Evolutionary conservation across 345 rosid species (phyloP).

Genomic region (Psidium friedrichsthalianum): DNA sequence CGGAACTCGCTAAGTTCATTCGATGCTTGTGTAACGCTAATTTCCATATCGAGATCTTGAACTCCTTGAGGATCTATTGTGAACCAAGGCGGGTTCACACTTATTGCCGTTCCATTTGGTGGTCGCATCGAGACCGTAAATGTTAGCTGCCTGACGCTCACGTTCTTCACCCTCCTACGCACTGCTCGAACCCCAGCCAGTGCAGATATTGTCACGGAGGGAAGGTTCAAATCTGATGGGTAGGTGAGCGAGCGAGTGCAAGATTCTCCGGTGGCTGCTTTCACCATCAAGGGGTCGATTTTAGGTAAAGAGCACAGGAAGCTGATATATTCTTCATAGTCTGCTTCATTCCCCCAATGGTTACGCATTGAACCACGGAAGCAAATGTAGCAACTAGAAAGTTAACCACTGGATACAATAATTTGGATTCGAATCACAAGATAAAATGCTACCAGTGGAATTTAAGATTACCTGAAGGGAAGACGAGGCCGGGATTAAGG

Average conservation of each 20-base stretch:
- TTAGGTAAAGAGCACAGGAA: constrained; percentile 68
- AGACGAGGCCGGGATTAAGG: constrained; percentile 71
- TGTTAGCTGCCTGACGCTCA: constrained; percentile 37
- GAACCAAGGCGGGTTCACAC: constrained; percentile 53
- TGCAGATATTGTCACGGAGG: constrained; percentile 59
- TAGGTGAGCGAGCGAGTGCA: constrained; percentile 35
- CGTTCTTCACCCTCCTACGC: constrained; percentile 49
- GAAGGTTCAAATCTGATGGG: constrained; percentile 65
- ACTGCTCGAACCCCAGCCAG: constrained; percentile 24
- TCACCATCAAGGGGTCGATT: constrained; percentile 15
- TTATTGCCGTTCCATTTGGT: constrained; percentile 54
- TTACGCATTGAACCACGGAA: neutral
- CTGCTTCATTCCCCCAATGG: constrained; percentile 16
- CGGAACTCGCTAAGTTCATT: constrained; percentile 42
- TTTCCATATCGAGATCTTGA: constrained; percentile 40
- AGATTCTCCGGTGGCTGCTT: constrained; percentile 35
- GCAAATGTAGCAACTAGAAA: neutral
- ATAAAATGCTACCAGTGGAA: neutral
- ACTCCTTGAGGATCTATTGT: constrained; percentile 26
- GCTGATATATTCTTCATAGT: constrained; percentile 47
- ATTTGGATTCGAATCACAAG: neutral
- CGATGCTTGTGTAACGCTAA: constrained; percentile 25
- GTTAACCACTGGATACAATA: neutral
- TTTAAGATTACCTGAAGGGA: constrained; percentile 34
- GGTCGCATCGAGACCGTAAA: constrained; percentile 35